Evolutionary conservation across 2,329 filamentous ascomycete species (phyloP).

Genomic region (Cephalotrichum gorgonifer): DNA sequence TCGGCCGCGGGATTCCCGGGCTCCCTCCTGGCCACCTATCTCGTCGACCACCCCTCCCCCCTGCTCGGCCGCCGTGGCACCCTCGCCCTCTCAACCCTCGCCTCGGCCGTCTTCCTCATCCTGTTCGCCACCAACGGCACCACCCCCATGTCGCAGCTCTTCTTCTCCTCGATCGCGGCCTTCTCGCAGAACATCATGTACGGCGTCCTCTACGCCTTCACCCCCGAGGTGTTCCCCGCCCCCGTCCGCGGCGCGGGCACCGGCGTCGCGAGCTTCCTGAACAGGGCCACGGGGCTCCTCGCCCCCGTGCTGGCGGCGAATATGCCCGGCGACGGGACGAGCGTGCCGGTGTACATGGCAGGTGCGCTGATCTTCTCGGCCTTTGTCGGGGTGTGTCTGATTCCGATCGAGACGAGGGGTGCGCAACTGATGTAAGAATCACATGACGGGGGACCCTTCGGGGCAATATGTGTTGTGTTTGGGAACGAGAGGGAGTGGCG

Average conservation of each 20-base stretch:
- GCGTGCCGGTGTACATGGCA: slow-evolving; percentile 46
- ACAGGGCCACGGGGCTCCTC: slow-evolving; percentile 55
- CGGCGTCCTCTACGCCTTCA: slow-evolving; percentile 67
- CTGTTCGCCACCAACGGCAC: slow-evolving; percentile 52
- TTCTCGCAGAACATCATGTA: slow-evolving; percentile 72
- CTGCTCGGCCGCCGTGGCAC: slow-evolving; percentile 61
- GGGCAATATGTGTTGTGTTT: too few species aligned
- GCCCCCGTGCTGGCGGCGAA: slow-evolving; percentile 59
- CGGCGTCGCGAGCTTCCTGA: slow-evolving; percentile 62
- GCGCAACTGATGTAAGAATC: slow-evolving; percentile 47
- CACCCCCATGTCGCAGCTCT: slow-evolving; percentile 47
- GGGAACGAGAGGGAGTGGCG: too few species aligned
- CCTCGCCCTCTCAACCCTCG: slow-evolving; percentile 55
- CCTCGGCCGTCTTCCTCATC: slow-evolving; percentile 61
- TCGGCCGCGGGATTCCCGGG: slow-evolving; percentile 69
- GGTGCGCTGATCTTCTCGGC: slow-evolving; percentile 46
- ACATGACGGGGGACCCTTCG: not conserved
- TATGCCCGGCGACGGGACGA: slow-evolving; percentile 46
- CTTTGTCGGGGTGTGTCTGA: slow-evolving; percentile 47
- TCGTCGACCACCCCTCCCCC: slow-evolving; percentile 55
- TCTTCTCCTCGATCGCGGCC: slow-evolving; percentile 57
- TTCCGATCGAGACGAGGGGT: slow-evolving; percentile 54
- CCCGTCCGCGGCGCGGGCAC: slow-evolving; percentile 62
- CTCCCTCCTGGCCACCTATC: slow-evolving; percentile 61
- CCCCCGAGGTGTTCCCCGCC: slow-evolving; percentile 66